Percentiles rank a stretch among this genome's conserved stretches.
Evolutionary conservation across 1,139 yeast species (phyloP).

Genomic region (Suhomyces chickasaworum): DNA sequence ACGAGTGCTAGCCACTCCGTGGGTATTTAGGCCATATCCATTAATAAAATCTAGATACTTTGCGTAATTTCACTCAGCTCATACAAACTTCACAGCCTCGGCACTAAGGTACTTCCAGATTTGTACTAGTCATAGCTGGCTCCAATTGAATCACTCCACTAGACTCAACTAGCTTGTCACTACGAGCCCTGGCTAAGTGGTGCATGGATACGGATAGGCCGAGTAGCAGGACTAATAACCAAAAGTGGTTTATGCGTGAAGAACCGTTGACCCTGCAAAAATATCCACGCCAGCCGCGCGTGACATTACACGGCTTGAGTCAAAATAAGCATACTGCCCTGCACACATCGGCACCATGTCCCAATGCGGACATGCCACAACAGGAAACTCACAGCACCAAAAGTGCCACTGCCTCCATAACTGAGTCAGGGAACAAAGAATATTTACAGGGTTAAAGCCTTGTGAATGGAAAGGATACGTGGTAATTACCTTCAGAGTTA

Average conservation of each 20-base stretch:
- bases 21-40: no score
- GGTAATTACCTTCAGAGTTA: no score
- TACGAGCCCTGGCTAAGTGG: background rate
- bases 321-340: background rate
- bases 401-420: background rate
- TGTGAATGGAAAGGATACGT: background rate
- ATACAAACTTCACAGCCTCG: background rate
- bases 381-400: background rate
- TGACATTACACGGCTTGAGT: conserved; percentile 6
- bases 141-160: background rate
- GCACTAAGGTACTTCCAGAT: no score
- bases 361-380: conserved; percentile 3
- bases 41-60: background rate
- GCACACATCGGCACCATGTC: background rate
- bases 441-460: no score
- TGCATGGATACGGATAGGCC: conserved; percentile 1
- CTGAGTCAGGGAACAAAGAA: background rate
- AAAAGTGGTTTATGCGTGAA: conserved; percentile 1
- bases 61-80: background rate
- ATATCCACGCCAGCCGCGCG: conserved; percentile 8
- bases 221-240: conserved; percentile 3
- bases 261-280: conserved; percentile 13
- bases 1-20: background rate
- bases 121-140: no score
- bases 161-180: background rate